phyloP scores from a whole-genome alignment of 768 basidiomycete genomes.

The Boletus rex-veris region DNA sequence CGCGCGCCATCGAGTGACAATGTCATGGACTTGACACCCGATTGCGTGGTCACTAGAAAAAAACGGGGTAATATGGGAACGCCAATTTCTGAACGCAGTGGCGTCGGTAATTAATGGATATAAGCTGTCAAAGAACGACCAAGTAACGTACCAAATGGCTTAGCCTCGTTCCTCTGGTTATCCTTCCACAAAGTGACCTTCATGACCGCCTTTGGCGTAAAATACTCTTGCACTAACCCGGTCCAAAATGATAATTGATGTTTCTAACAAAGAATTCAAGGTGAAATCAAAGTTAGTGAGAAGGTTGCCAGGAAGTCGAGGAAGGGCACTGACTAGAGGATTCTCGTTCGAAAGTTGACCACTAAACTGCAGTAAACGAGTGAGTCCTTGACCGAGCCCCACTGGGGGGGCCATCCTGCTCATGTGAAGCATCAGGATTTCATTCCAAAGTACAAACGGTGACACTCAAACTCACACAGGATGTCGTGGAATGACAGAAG shows the following conservation, averaged over 20 bases:
- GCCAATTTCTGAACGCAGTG: slow-evolving; percentile 59
- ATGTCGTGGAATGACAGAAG: slow-evolving; percentile 24
- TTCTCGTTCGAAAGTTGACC: slow-evolving; percentile 56
- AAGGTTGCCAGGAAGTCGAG: not conserved
- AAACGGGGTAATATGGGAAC: slow-evolving; percentile 78
- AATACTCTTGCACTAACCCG: slow-evolving; percentile 62
- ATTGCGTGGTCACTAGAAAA: slow-evolving; percentile 80
- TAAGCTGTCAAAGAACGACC: slow-evolving; percentile 6
- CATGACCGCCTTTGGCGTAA: slow-evolving; percentile 66
- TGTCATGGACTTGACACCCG: slow-evolving; percentile 81
- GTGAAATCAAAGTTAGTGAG: slow-evolving; percentile 4
- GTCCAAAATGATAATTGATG: slow-evolving; percentile 66
- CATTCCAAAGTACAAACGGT: not conserved
- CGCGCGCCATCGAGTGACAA: slow-evolving; percentile 75
- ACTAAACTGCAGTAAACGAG: slow-evolving; percentile 68
- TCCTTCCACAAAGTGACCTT: slow-evolving; percentile 88
- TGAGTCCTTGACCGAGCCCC: slow-evolving; percentile 60
- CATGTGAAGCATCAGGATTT: slow-evolving; percentile 17
- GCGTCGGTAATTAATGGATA: slow-evolving; percentile 9
- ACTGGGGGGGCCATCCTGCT: slow-evolving; percentile 35
- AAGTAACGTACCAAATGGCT: slow-evolving; percentile 66
- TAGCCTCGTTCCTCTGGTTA: slow-evolving; percentile 73
- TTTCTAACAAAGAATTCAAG: slow-evolving; percentile 40
- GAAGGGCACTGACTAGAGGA: slow-evolving; percentile 36
- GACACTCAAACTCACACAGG: slow-evolving; percentile 29